These are phyloP conservation scores for Zygosaccharomyces pseudobailii DNA, from an alignment of 1,139 yeast genomes.

Conservation along the genomic window DNA sequence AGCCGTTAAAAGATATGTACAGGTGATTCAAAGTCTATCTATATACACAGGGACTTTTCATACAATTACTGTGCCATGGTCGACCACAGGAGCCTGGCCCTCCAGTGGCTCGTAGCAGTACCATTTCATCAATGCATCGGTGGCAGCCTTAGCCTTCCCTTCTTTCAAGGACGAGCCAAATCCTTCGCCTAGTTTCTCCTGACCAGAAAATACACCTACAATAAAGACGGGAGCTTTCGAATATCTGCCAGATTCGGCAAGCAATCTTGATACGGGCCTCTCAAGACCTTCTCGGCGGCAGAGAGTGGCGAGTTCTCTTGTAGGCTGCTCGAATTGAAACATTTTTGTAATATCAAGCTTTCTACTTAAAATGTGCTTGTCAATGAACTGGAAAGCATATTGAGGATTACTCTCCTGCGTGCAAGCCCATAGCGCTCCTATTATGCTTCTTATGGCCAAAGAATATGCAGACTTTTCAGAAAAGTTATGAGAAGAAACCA, in stretches of 20 bases:
- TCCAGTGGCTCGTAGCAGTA: conserved; percentile 81
- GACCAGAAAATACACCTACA: conserved; percentile 87
- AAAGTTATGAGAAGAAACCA: conserved; percentile 21
- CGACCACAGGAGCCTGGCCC: conserved; percentile 37
- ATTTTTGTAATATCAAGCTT: conserved; percentile 66
- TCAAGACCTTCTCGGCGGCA: conserved; percentile 75
- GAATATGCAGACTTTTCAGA: conserved; percentile 39
- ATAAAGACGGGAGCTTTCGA: conserved; percentile 82
- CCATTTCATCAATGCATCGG: conserved; percentile 86
- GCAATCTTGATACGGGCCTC: conserved; percentile 72
- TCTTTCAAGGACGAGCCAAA: conserved; percentile 89
- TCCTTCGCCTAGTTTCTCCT: conserved; percentile 85
- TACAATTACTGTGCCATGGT: conserved; percentile 42
- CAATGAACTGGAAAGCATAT: conserved; percentile 61
- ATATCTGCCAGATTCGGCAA: conserved; percentile 90
- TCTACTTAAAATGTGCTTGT: conserved; percentile 70
- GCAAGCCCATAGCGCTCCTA: conserved; percentile 67
- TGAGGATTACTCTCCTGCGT: conserved; percentile 30
- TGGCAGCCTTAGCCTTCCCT: conserved; percentile 89
- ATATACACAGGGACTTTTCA: conserved; percentile 16
- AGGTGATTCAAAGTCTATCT: conserved; percentile 1
- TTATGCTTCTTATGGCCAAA: conserved; percentile 61
- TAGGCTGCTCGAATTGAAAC: conserved; percentile 81
- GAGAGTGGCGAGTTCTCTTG: conserved; percentile 73
- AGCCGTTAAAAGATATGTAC: conserved; percentile 5